A percentile compares a stretch with the other conserved stretches of the same genome.
phyloP scores from a whole-genome alignment of 805 yeast species.

The Nakazawaea sp. region DNA sequence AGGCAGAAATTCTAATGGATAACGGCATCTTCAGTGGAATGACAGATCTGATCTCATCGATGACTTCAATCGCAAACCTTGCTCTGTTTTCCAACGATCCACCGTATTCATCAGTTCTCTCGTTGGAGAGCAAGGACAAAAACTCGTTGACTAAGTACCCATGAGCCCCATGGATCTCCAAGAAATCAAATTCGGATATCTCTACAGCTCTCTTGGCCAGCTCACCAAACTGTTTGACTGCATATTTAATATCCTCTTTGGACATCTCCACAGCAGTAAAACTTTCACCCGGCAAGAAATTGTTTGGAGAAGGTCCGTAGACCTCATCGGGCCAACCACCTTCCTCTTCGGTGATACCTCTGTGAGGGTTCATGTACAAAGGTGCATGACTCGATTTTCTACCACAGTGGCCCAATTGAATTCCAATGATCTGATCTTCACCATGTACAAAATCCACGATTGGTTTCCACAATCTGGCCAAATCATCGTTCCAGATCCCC shows the following conservation, averaged over 20 bases:
- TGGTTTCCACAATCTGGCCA: constrained; percentile 31
- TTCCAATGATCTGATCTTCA: constrained; percentile 38
- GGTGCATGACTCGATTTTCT: constrained; percentile 36
- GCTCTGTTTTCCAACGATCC: constrained; percentile 55
- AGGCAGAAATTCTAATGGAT: constrained; percentile 39
- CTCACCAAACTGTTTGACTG: constrained; percentile 33
- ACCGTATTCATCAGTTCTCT: constrained; percentile 57
- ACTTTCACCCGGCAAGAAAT: constrained; percentile 16
- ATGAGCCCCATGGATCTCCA: constrained; percentile 62
- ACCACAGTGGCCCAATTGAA: constrained; percentile 53
- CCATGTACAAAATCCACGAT: constrained; percentile 40
- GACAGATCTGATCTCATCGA: constrained; percentile 32
- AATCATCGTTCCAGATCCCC: constrained; percentile 46
- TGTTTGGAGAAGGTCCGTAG: constrained; percentile 39
- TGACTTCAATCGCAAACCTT: constrained; percentile 39
- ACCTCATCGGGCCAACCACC: constrained; percentile 38
- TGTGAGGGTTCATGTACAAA: constrained; percentile 22
- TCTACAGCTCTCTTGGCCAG: constrained; percentile 45
- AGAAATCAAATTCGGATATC: constrained; percentile 51
- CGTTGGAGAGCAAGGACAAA: constrained; percentile 36
- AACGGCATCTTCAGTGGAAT: constrained; percentile 37
- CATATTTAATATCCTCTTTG: constrained; percentile 28
- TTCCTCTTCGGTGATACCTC: constrained; percentile 22
- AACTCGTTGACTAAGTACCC: constrained; percentile 51
- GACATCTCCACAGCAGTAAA: constrained; percentile 36